phyloP scores from a whole-genome alignment of 192 early-diverging fungal species.

The Coemansia sp. region DNA sequence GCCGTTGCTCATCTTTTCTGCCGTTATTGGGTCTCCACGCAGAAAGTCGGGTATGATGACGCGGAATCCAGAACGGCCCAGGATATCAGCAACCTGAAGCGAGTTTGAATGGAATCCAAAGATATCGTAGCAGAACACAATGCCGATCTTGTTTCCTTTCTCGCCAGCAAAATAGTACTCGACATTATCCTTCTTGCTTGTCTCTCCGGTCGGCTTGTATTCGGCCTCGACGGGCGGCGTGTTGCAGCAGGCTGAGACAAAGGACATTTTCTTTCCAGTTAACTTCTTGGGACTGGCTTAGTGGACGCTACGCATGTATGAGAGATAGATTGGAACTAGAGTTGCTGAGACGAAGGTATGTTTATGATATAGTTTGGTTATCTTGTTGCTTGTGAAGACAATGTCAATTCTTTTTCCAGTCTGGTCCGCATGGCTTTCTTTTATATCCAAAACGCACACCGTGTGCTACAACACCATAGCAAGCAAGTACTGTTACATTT shows the following conservation, averaged over 20 bases:
- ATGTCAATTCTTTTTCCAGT: no score
- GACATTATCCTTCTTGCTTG: slow-evolving; percentile 22
- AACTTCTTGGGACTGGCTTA: background rate
- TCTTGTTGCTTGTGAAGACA: no score
- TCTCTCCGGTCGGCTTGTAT: slow-evolving; percentile 51
- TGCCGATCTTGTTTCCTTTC: slow-evolving; percentile 55
- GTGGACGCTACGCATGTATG: background rate
- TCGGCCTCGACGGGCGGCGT: slow-evolving; percentile 53
- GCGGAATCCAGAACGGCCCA: slow-evolving; percentile 56
- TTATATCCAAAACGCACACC: no score
- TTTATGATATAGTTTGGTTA: no score
- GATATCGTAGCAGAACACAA: slow-evolving; percentile 70
- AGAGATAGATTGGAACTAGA: background rate
- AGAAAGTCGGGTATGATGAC: slow-evolving; percentile 70
- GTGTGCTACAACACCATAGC: no score
- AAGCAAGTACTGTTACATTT: no score
- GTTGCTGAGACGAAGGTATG: no score
- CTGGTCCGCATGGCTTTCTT: no score
- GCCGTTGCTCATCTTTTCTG: slow-evolving; percentile 40
- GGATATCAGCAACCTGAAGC: slow-evolving; percentile 64
- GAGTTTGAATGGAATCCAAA: slow-evolving; percentile 65
- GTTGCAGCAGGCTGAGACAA: slow-evolving; percentile 56
- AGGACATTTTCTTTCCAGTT: slow-evolving; percentile 29
- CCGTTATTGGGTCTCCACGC: slow-evolving; percentile 44
- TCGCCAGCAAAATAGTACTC: slow-evolving; percentile 49